Percentiles rank a stretch among this genome's conserved stretches.
Evolutionary conservation across 208 protist species (phyloP).

Genomic region (Leishmania gerbilli): DNA sequence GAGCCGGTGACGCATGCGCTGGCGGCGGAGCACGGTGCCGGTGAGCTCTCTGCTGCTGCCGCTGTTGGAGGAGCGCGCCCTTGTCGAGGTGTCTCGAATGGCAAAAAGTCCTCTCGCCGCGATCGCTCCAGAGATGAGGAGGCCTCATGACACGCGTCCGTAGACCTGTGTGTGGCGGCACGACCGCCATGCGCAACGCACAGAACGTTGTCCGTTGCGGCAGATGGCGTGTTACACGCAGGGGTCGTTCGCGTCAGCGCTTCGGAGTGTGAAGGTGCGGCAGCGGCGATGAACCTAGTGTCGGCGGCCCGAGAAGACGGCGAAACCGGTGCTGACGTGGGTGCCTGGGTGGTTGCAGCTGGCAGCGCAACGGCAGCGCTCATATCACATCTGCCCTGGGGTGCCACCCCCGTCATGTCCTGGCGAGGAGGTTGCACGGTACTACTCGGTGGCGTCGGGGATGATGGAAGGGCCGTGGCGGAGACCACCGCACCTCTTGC

Average conservation of each 20-base stretch:
- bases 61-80: not conserved
- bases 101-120: not conserved
- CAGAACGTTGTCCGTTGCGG: not conserved
- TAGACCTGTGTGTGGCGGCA: not conserved
- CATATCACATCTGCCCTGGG: not conserved
- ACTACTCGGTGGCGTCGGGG: not conserved
- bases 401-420: not conserved
- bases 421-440: not conserved
- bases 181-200: not conserved
- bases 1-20: not conserved
- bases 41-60: not conserved
- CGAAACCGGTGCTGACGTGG: not conserved
- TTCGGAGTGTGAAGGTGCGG: not conserved
- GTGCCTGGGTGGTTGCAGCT: not conserved
- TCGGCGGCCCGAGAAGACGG: not conserved
- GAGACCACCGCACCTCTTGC: not conserved
- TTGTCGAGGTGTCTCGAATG: not conserved
- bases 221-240: not conserved
- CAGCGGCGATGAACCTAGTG: not conserved
- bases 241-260: not conserved
- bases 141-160: not conserved
- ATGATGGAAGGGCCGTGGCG: not conserved
- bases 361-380: not conserved
- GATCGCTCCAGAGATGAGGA: not conserved
- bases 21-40: not conserved